Evolutionary conservation across 306 rosid species (phyloP).

Genomic region (Ochetophila trinervis): DNA sequence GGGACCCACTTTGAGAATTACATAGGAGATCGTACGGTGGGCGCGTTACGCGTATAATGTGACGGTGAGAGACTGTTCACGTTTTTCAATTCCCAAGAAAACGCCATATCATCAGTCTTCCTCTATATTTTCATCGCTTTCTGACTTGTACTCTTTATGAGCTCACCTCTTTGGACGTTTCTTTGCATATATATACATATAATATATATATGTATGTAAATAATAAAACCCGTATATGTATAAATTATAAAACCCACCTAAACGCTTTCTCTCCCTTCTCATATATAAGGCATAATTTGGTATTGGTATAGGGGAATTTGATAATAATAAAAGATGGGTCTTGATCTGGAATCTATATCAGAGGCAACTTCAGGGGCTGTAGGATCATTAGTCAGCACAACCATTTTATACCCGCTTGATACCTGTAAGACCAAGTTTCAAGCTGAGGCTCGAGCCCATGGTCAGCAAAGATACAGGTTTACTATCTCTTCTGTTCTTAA

Average conservation of each 20-base stretch:
- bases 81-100: constrained; percentile 20
- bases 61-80: constrained; percentile 18
- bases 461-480: constrained; percentile 68
- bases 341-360: constrained; percentile 90
- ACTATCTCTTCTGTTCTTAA: background rate
- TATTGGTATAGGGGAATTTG: background rate
- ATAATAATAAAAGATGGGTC: constrained; percentile 34
- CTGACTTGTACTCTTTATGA: background rate
- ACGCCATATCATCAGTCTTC: constrained; percentile 18
- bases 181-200: too few relatives aligned
- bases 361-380: constrained; percentile 99
- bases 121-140: constrained; percentile 4
- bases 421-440: constrained; percentile 94
- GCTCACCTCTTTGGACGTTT: background rate
- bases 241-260: too few relatives aligned
- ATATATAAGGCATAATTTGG: background rate
- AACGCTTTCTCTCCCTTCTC: background rate
- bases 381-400: constrained; percentile 89
- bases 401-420: constrained; percentile 90
- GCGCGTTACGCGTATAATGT: too few relatives aligned
- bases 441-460: constrained; percentile 79
- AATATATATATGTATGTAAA: too few relatives aligned
- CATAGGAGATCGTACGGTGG: too few relatives aligned
- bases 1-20: too few relatives aligned
- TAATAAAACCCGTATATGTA: too few relatives aligned